Conservation (phyloP, 164 flowering plant genomes). For the Warburgia ugandensis region DNA sequence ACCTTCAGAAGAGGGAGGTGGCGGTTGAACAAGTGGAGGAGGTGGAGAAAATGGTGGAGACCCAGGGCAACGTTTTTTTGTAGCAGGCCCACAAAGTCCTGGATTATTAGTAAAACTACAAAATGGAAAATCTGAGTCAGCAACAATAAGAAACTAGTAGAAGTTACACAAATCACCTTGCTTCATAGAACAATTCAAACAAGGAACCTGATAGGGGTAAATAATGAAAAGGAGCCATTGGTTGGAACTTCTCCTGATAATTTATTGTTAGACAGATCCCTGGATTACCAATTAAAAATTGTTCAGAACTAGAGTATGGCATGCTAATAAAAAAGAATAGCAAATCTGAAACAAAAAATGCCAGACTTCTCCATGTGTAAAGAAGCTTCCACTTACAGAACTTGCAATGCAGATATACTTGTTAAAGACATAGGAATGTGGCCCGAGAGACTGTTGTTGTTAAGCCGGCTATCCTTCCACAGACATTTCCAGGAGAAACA, state of each 20-base stretch:
- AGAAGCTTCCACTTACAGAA: constrained; percentile 39
- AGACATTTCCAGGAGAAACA: constrained; percentile 16
- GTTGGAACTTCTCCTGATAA: constrained; percentile 49
- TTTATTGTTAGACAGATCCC: constrained; percentile 61
- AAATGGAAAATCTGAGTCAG: not conserved
- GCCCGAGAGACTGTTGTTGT: constrained; percentile 57
- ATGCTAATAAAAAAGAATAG: constrained; percentile 4
- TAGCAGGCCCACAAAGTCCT: constrained; percentile 42
- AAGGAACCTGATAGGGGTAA: constrained; percentile 59
- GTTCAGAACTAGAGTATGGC: not conserved
- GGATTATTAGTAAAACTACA: constrained; percentile 78
- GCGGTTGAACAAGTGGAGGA: constrained; percentile 81
- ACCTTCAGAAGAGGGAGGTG: constrained; percentile 62
- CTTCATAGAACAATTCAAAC: not conserved
- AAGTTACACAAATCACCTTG: not conserved
- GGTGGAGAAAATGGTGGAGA: constrained; percentile 98
- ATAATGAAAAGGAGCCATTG: constrained; percentile 60
- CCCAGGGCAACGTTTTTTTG: constrained; percentile 59
- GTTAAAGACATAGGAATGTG: constrained; percentile 51
- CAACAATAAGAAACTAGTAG: not conserved
- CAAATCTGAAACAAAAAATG: not conserved
- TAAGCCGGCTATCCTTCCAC: constrained; percentile 62
- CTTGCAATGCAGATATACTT: constrained; percentile 40
- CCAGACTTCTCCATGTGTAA: not conserved
- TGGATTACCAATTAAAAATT: constrained; percentile 15